Conservation (phyloP, 2,329 filamentous ascomycete species). For the Lachnellula suecica region DNA sequence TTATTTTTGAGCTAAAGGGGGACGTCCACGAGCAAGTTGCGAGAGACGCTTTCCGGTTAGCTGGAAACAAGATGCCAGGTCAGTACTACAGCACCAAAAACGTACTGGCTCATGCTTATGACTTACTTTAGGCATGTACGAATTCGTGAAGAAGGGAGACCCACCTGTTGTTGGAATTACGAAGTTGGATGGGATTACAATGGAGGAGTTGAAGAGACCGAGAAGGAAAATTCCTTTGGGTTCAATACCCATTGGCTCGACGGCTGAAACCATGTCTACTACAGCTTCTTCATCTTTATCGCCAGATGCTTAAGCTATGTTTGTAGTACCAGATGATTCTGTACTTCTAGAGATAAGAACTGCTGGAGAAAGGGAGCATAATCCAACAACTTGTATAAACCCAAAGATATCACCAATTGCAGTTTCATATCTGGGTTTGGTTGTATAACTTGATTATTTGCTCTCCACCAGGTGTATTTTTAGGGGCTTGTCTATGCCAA, state of each 20-base stretch:
- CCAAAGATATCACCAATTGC: too few relatives aligned
- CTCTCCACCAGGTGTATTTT: too few relatives aligned
- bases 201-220: conserved; percentile 80
- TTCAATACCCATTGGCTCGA: conserved; percentile 18
- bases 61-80: conserved; percentile 94
- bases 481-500: too few relatives aligned
- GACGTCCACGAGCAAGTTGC: conserved; percentile 93
- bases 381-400: too few relatives aligned
- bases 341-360: too few relatives aligned
- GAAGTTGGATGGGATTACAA: conserved; percentile 78
- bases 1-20: conserved; percentile 90
- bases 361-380: background rate
- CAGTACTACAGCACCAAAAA: conserved; percentile 34
- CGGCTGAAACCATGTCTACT: conserved; percentile 14
- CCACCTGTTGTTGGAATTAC: conserved; percentile 88
- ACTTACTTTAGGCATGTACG: conserved; percentile 65
- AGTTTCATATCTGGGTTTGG: too few relatives aligned
- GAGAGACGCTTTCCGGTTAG: conserved; percentile 88
- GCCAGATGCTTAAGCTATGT: conserved; percentile 23
- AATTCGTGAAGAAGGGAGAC: conserved; percentile 93
- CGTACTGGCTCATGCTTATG: conserved; percentile 24
- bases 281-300: conserved; percentile 26
- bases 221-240: conserved; percentile 48
- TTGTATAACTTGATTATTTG: too few relatives aligned
- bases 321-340: background rate